These are phyloP conservation scores for Talaromyces nanjingensis DNA, from an alignment of 495 filamentous ascomycete genomes.

Conservation along the genomic window DNA sequence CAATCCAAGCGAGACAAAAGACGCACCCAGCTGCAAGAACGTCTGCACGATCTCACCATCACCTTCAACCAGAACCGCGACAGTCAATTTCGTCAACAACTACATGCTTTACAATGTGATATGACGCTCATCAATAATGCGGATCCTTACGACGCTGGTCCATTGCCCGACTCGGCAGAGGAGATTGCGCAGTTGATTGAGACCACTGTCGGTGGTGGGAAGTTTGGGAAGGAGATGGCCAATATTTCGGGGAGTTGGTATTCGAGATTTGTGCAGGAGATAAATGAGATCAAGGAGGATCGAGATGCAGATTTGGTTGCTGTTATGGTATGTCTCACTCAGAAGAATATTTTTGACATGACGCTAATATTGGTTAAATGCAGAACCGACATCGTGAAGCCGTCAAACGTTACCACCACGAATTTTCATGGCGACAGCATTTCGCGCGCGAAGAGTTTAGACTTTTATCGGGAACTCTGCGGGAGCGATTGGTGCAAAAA, in stretches of 20 bases:
- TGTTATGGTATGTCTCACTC: constrained; percentile 56
- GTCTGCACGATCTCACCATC: constrained; percentile 62
- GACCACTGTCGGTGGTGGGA: constrained; percentile 46
- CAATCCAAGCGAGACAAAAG: constrained; percentile 86
- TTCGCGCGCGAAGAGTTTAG: constrained; percentile 78
- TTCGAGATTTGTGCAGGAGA: constrained; percentile 68
- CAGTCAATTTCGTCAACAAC: constrained; percentile 76
- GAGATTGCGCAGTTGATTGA: constrained; percentile 61
- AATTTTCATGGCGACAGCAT: constrained; percentile 48
- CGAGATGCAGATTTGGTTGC: constrained; percentile 71
- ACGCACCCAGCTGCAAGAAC: constrained; percentile 69
- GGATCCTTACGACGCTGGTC: constrained; percentile 65
- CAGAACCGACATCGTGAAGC: constrained; percentile 37
- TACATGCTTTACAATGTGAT: constrained; percentile 82
- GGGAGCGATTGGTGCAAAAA: constrained; percentile 73
- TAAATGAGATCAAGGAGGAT: constrained; percentile 79
- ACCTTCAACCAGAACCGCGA: constrained; percentile 77
- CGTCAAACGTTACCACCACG: constrained; percentile 32
- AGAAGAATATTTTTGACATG: not conserved
- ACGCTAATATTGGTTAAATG: not conserved
- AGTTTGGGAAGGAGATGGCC: constrained; percentile 49
- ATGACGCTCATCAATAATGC: constrained; percentile 79
- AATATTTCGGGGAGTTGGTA: constrained; percentile 74
- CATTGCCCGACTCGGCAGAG: constrained; percentile 63
- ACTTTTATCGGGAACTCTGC: constrained; percentile 67